phyloP scores from a whole-genome alignment of 768 basidiomycete species.

The Fibroporia radiculosa region DNA sequence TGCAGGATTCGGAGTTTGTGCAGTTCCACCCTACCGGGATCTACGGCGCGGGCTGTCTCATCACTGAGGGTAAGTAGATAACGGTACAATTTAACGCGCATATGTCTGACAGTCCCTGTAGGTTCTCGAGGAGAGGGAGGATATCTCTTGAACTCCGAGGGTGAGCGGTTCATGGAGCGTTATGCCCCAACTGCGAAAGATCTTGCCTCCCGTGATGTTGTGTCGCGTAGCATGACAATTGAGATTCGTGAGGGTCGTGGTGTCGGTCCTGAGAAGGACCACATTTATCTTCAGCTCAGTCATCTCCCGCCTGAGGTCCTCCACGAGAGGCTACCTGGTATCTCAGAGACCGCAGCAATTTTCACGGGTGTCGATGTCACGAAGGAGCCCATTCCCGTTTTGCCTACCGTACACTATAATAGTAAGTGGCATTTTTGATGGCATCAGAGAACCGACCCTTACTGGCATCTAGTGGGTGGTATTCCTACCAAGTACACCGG shows the following conservation, averaged over 20 bases:
- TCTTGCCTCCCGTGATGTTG: conserved; percentile 98
- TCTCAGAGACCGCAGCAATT: conserved; percentile 98
- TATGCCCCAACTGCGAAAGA: conserved; percentile 99
- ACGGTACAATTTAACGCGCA: background rate
- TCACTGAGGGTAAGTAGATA: conserved; percentile 75
- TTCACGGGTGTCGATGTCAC: conserved; percentile 99
- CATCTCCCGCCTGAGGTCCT: conserved; percentile 95
- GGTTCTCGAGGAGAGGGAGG: conserved; percentile 99
- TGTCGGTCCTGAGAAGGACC: conserved; percentile 97
- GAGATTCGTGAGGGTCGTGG: conserved; percentile 99
- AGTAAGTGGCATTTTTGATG: conserved; percentile 45
- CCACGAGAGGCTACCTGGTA: conserved; percentile 95
- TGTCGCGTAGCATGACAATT: conserved; percentile 98
- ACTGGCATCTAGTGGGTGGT: conserved; percentile 74
- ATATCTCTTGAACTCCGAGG: conserved; percentile 95
- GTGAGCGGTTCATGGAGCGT: conserved; percentile 99
- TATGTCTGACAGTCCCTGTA: conserved; percentile 21
- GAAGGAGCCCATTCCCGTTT: conserved; percentile 97
- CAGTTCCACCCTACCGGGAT: conserved; percentile 99
- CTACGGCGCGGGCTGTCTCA: conserved; percentile 97
- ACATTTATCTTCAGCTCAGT: conserved; percentile 93
- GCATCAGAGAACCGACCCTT: conserved; percentile 11
- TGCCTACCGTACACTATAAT: conserved; percentile 98
- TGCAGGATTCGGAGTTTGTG: conserved; percentile 98
- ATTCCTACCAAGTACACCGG: conserved; percentile 99